These are phyloP conservation scores for Leucoagaricus sp. DNA, from an alignment of 1,284 basidiomycete species.

Conservation along the genomic window DNA sequence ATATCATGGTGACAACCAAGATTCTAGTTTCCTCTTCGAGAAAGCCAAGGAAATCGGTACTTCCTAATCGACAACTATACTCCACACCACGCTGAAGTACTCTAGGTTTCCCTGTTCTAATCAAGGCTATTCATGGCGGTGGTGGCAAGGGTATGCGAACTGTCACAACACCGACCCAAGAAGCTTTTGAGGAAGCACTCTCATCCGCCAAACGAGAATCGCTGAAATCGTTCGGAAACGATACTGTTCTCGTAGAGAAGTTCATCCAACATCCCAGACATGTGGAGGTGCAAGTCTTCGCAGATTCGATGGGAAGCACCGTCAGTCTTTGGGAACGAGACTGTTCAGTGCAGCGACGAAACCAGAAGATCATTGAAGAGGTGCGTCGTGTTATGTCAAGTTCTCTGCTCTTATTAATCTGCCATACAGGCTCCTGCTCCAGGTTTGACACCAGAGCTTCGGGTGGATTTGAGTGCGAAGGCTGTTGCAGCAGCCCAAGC, in stretches of 20 bases:
- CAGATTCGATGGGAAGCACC: conserved; percentile 73
- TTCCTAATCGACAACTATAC: background rate
- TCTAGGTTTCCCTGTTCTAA: conserved; percentile 85
- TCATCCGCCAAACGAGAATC: conserved; percentile 88
- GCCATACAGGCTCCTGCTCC: conserved; percentile 92
- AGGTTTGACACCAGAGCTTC: conserved; percentile 73
- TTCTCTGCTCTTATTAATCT: background rate
- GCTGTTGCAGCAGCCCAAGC: conserved; percentile 91
- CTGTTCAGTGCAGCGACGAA: conserved; percentile 91
- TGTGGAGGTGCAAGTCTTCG: conserved; percentile 91
- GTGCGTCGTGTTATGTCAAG: conserved; percentile 31
- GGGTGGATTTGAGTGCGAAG: conserved; percentile 82
- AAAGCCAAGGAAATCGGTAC: conserved; percentile 77
- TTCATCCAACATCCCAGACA: conserved; percentile 85
- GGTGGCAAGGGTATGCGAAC: conserved; percentile 98
- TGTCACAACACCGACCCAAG: conserved; percentile 69
- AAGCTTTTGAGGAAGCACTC: conserved; percentile 77
- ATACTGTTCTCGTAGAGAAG: conserved; percentile 84
- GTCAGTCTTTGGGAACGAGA: conserved; percentile 94
- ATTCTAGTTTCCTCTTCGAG: conserved; percentile 58
- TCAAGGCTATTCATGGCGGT: conserved; percentile 96
- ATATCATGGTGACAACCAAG: conserved; percentile 81
- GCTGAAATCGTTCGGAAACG: conserved; percentile 84
- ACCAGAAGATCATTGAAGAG: conserved; percentile 96
- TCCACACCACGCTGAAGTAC: background rate